Percentiles rank a stretch among this genome's conserved stretches.
These are phyloP conservation scores for Hemisphaericaspora xylanilytica DNA, from an alignment of 1,139 yeast species.

Conservation along the genomic window DNA sequence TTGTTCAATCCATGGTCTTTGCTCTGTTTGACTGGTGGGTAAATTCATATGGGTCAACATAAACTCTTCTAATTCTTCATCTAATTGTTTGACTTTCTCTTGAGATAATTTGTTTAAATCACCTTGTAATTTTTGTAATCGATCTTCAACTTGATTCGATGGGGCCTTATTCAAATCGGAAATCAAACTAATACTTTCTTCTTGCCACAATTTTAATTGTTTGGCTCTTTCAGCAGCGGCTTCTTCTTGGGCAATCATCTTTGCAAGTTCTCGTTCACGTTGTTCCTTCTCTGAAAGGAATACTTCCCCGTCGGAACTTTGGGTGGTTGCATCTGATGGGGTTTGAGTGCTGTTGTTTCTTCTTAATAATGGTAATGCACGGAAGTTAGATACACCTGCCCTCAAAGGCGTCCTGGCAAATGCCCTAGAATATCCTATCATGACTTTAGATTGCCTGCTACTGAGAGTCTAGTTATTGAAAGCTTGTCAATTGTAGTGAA, in stretches of 20 bases:
- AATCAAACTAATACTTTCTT: constrained; percentile 27
- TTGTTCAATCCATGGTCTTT: constrained; percentile 37
- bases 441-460: background rate
- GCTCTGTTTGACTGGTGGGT: constrained; percentile 28
- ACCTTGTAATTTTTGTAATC: constrained; percentile 31
- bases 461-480: background rate
- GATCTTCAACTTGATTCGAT: constrained; percentile 25
- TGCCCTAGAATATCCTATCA: constrained; percentile 4
- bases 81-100: constrained; percentile 39
- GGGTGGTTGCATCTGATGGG: background rate
- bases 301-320: background rate
- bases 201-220: constrained; percentile 36
- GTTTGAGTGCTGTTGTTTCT: background rate
- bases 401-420: constrained; percentile 1
- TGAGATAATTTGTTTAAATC: constrained; percentile 31
- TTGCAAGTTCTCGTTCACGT: constrained; percentile 44
- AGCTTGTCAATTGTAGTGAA: background rate
- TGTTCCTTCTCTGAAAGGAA: constrained; percentile 26
- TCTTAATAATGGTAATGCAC: constrained; percentile 1
- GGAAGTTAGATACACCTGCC: background rate
- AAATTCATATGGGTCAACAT: constrained; percentile 35
- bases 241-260: constrained; percentile 46
- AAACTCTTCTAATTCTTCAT: constrained; percentile 43
- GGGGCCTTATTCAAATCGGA: constrained; percentile 39
- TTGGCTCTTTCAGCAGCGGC: constrained; percentile 38